Evolutionary conservation across 176 grass and related monocot genomes (phyloP).

Genomic region (Cymbopogon citratus): DNA sequence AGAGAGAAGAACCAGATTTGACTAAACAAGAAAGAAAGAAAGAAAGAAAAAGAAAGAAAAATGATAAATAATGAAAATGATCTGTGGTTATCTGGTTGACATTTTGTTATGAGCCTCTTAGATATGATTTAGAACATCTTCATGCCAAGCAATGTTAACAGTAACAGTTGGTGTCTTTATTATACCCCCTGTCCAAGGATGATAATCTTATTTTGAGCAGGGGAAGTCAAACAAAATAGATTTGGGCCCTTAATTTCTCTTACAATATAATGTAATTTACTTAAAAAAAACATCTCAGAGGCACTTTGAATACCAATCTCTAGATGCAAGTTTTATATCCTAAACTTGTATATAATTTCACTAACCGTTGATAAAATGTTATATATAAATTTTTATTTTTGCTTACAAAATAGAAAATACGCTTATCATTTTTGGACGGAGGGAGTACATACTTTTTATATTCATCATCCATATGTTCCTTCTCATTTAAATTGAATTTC

Average conservation of each 20-base stretch:
- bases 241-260: too few species aligned
- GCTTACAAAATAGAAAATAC: too few species aligned
- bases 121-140: background rate
- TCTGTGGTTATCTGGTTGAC: background rate
- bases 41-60: background rate
- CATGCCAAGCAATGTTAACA: background rate
- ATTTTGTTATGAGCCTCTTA: background rate
- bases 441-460: background rate
- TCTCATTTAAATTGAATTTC: conserved; percentile 7
- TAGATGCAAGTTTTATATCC: too few species aligned
- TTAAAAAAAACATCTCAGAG: too few species aligned
- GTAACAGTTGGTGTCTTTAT: background rate
- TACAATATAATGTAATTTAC: too few species aligned
- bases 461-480: background rate
- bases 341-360: too few species aligned
- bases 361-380: too few species aligned
- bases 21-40: background rate
- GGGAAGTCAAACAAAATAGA: too few species aligned
- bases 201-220: too few species aligned
- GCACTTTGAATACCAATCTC: too few species aligned
- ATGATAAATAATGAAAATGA: background rate
- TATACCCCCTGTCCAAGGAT: background rate
- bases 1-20: background rate
- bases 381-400: too few species aligned
- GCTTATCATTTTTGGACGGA: too few species aligned